Base-by-base conservation (phyloP, 2,329 filamentous ascomycete species). In the Rugonectria rugulosa region DNA sequence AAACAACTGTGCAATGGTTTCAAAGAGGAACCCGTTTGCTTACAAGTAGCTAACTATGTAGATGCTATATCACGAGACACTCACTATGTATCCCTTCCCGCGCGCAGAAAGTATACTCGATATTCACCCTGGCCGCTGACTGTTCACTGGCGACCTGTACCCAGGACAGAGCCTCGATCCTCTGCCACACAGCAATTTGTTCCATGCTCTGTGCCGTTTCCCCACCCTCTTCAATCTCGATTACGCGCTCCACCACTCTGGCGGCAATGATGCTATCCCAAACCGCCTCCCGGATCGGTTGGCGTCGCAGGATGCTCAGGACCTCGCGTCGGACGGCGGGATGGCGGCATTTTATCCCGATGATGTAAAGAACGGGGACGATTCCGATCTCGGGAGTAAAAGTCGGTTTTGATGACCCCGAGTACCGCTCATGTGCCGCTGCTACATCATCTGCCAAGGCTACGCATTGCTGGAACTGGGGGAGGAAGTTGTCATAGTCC, bases 291-390 rank as follows among this genome's bases (percentile, higher is more conserved):
- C 63, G 66, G 36, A 71, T 60, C 26, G 57, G 56, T 24, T 55
- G 60, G n/a, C 58, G 44, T 40, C 59, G 60, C 43, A 73, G 49
- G 15, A 72, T 60, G 19, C 47, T 37, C 53, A 75, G 51, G 27
- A 58, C 67, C 47, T 70, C 53, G 29, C 72, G 73, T 29, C 73
- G 67, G 32, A 74, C 60, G 3, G 19, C 34, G 1, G 72, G 70
- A 61, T 75, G 57, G 21, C 73, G 68, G 60, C 73, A 75, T 60
- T 74, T 74, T 46, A 47, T 62, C n/a, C 71, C 72, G 26, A 72
- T 66, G 5, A 73, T 68, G 61, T 68, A 75, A 17, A 74, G 68
- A 17, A 68, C 63, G 20, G 72, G 71, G 45, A 74, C 7, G 24
- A 73, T 51, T 24, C 48, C 40, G 21, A 37, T 51, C 21, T 51